Evolutionary conservation across 257 asterid genomes (phyloP), one percentile per base, ranked within the genome.

Genomic region (Solanum sitiens): DNA sequence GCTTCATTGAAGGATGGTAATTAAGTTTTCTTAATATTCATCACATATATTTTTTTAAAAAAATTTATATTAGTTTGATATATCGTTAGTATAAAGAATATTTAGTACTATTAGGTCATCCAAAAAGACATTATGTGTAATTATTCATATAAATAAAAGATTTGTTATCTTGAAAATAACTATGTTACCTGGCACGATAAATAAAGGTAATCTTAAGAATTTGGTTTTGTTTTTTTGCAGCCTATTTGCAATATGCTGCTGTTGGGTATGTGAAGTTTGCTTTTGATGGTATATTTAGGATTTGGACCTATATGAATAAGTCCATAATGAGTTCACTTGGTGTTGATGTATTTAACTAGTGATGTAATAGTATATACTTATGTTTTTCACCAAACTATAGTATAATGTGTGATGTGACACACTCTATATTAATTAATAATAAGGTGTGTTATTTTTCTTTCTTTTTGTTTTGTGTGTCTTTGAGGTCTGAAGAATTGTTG

Each of bases 241-340:
- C 93, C 91, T 95, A 71, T 91, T 91, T 86, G 96, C 95, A 8
- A 85, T 95, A 5, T 95, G 95, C 74, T 95, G 97, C 94, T 95
- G 98, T 94, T 95, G 97, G 95, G 18, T 95, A 39, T 94, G 95
- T 92, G 97, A 95, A 84, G 89, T 85, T 40, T 93, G 97, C 91
- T 90, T 56, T 20, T 80, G 85, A 80, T 30, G 18, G 35, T 4
- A 47, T 80, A 9, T 16, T 47, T 80, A 30, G 68, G 44, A 80
- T 47, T 47, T 47, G 85, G 42, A 21, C 6, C 56, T 25, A 80
- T 30, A 47, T 45, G 33, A 27, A 79, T 10, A 30, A 63, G 71
- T 23, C 7, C 30, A 63, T 63, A 4, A 23, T 63, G 32, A 47
- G 27, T 80, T 9, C 44, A 80, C 14, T 9, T 79, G 40, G 39